These are phyloP conservation scores for Diaporthe citrichinensis DNA, from an alignment of 2,329 filamentous ascomycete genomes.

Conservation along the genomic window DNA sequence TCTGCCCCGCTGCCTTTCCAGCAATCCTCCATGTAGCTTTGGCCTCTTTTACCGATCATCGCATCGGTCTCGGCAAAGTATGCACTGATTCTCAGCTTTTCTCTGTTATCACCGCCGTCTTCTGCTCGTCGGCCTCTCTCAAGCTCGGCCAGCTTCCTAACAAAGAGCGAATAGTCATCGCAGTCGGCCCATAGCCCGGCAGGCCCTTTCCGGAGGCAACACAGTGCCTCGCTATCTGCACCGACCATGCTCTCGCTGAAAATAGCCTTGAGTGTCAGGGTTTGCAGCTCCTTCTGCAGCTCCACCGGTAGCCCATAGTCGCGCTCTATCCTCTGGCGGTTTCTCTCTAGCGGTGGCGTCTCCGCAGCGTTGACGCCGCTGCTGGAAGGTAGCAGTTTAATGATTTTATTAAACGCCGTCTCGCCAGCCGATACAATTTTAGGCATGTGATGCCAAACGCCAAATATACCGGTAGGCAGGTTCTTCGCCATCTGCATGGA, in stretches of 20 bases:
- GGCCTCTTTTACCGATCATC: conserved; percentile 35
- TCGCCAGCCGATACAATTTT: neutral
- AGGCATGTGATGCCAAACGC: conserved; percentile 29
- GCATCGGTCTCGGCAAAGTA: conserved; percentile 38
- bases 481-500: conserved; percentile 21
- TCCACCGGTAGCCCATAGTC: conserved; percentile 4
- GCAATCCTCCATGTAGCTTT: conserved; percentile 35
- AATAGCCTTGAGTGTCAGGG: neutral
- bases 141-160: conserved; percentile 17
- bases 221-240: conserved; percentile 37
- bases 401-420: neutral
- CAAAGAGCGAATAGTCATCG: conserved; percentile 33
- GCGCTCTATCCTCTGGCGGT: neutral
- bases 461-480: conserved; percentile 24
- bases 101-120: neutral
- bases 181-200: conserved; percentile 33
- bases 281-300: conserved; percentile 7
- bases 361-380: neutral
- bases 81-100: conserved; percentile 21
- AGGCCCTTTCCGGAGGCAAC: conserved; percentile 36
- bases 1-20: conserved; percentile 20
- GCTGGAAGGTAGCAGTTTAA: neutral
- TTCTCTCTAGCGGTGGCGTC: neutral
- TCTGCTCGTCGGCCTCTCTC: conserved; percentile 2
- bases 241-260: conserved; percentile 34